Percentiles rank a stretch among this genome's conserved stretches.
phyloP scores from a whole-genome alignment of 2,329 filamentous ascomycete species.

The Acarospora socialis region DNA sequence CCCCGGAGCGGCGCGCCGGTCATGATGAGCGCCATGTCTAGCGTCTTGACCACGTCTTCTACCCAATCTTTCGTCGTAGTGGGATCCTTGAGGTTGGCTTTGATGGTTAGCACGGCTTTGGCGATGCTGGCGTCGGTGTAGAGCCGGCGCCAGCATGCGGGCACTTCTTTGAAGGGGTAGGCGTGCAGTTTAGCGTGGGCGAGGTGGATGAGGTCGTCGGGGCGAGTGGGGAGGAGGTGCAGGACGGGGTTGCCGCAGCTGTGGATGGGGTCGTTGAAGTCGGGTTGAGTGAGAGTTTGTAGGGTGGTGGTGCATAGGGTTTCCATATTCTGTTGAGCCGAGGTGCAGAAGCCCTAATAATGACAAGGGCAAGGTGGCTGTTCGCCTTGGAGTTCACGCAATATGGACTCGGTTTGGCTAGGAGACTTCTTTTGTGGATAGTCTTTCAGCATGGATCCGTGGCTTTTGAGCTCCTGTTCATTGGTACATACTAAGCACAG shows the following conservation, averaged over 20 bases:
- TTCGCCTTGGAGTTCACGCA: no score
- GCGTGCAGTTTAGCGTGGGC: slow-evolving; percentile 55
- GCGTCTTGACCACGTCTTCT: slow-evolving; percentile 43
- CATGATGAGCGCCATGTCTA: slow-evolving; percentile 68
- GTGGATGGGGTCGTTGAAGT: slow-evolving; percentile 21
- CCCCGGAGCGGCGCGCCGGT: slow-evolving; percentile 50
- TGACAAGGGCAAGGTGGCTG: no score
- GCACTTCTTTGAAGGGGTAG: slow-evolving; percentile 53
- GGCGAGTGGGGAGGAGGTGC: slow-evolving; percentile 21
- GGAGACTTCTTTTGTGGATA: no score
- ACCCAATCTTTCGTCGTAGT: slow-evolving; percentile 30
- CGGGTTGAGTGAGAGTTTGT: no score
- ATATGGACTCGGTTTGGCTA: no score
- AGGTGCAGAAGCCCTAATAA: no score
- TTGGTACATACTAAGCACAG: no score
- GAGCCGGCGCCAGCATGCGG: slow-evolving; percentile 52
- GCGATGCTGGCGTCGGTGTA: slow-evolving; percentile 59
- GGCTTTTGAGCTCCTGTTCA: no score
- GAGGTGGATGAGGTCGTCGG: slow-evolving; percentile 41
- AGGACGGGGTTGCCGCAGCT: slow-evolving; percentile 29
- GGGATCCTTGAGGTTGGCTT: slow-evolving; percentile 4
- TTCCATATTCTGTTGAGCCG: no score
- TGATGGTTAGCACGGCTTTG: slow-evolving; percentile 32
- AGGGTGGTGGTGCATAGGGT: no score
- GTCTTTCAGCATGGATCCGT: no score